Evolutionary conservation across 2,329 filamentous ascomycete genomes (phyloP).

Genomic region (Curvularia sp.): DNA sequence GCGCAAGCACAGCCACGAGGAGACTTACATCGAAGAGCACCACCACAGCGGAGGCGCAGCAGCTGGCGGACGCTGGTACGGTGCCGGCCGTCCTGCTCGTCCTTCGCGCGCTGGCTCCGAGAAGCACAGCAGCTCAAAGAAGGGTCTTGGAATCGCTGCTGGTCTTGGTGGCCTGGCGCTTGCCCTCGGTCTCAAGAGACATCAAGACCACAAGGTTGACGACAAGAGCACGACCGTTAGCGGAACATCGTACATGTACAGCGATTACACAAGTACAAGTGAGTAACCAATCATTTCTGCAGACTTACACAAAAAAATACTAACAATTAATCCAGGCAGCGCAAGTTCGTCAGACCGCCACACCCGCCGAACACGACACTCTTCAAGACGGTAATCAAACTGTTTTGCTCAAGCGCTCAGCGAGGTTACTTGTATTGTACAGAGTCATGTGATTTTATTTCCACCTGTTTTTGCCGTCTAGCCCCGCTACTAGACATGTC

Average conservation of each 20-base stretch:
- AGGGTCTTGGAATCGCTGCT: slow-evolving; percentile 50
- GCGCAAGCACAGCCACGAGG: slow-evolving; percentile 57
- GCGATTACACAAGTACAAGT: slow-evolving; percentile 59
- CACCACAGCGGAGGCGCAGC: slow-evolving; percentile 65
- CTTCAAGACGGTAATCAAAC: slow-evolving; percentile 34
- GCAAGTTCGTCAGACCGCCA: slow-evolving; percentile 54
- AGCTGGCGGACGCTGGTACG: slow-evolving; percentile 59
- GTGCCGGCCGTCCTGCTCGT: slow-evolving; percentile 46
- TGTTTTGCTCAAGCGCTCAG: background rate
- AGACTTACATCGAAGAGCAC: slow-evolving; percentile 70
- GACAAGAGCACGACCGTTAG: slow-evolving; percentile 54
- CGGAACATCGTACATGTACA: slow-evolving; percentile 51
- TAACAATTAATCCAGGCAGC: slow-evolving; percentile 47
- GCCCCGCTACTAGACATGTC: background rate
- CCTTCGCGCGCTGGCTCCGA: slow-evolving; percentile 42
- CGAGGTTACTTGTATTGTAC: slow-evolving; percentile 3
- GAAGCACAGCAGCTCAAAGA: slow-evolving; percentile 47
- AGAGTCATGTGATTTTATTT: background rate
- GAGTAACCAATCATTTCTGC: slow-evolving; percentile 37
- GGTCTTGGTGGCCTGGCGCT: slow-evolving; percentile 55
- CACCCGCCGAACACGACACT: slow-evolving; percentile 50
- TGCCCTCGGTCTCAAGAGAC: slow-evolving; percentile 55
- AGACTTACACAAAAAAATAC: slow-evolving; percentile 6
- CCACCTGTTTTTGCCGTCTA: background rate
- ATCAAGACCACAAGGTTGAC: slow-evolving; percentile 49